Base-by-base conservation (phyloP, 1,139 yeast species). In the Taphrina pruni region DNA sequence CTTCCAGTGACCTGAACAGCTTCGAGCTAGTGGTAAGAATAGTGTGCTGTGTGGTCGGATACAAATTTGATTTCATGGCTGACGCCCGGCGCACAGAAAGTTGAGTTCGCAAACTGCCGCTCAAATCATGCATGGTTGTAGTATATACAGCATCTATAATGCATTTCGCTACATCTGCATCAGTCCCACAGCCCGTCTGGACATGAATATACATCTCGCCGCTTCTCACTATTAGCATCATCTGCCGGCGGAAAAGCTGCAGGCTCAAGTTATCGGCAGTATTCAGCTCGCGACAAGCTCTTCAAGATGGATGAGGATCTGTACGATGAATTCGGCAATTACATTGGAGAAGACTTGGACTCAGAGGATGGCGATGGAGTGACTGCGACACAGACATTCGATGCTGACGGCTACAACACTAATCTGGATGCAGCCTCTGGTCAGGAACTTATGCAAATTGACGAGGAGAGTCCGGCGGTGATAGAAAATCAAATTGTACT, bases 401-500 rank as follows among this genome's bases (percentile, higher is more conserved):
- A 55, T 38, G 55, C 17, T 45, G 14, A 35, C 2, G 43, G 26
- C 12, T 54, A 54, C 43, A 11, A 17, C 5, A 7, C 21, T 1
- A 48, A 60, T 38, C 51, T 52, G 5, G 55, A 43, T 36, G 72
- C 65, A 7, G 51, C 46, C 6, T 51, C 12, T 7, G 72, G 66
- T 11, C 52, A 48, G 20, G 65, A 46, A 41, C 58, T 54, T 14
- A 62, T 61, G 57, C 66, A 56, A 32, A 43, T 57, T 12, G 69
- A 69, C 32, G 67, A 36, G 1, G 60, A 48, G 7, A 21, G 1
- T 6, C 12, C 51, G 56, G 72, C 48, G 12, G 71, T 60, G 45
- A 65, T 71, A n/a, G 65, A 52, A 21, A 72, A 70, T 21, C 77
- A 76, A 17, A 77, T 81, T 17, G 80, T 83, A 0, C 76, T 83